Evolutionary conservation across 2,329 filamentous ascomycete genomes (phyloP).

Genomic region (Neofusicoccum kwambonambiense): DNA sequence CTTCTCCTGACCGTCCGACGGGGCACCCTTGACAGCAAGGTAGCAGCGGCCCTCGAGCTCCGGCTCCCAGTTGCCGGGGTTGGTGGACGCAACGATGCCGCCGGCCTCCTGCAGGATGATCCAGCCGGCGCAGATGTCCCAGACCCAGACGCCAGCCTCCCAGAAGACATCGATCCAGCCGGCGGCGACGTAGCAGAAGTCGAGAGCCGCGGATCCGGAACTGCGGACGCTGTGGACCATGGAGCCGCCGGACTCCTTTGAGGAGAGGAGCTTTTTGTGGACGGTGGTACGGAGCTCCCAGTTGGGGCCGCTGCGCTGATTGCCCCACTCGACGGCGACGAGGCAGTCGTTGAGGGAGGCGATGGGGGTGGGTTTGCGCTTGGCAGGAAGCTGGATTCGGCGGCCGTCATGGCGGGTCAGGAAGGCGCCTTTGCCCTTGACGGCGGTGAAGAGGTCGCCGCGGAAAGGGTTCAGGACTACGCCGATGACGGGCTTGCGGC

Average conservation of each 20-base stretch:
- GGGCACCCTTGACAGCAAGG: conserved; percentile 33
- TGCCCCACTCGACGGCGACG: conserved; percentile 38
- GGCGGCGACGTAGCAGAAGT: conserved; percentile 40
- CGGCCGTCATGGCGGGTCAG: conserved; percentile 26
- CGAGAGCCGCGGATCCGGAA: conserved; percentile 36
- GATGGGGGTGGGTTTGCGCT: conserved; percentile 29
- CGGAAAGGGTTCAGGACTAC: conserved; percentile 38
- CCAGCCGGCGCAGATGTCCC: conserved; percentile 41
- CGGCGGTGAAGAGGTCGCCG: conserved; percentile 34
- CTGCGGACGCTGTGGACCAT: conserved; percentile 36
- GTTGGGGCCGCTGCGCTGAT: conserved; percentile 36
- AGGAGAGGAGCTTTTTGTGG: conserved; percentile 30
- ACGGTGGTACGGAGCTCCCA: conserved; percentile 35
- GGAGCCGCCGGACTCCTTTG: conserved; percentile 29
- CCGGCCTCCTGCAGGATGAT: conserved; percentile 39
- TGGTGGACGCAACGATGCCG: conserved; percentile 35
- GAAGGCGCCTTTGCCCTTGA: conserved; percentile 34
- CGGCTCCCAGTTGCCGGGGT: conserved; percentile 37
- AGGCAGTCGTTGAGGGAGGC: conserved; percentile 32
- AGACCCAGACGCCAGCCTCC: conserved; percentile 38
- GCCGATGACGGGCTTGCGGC: conserved; percentile 34
- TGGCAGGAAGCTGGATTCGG: conserved; percentile 29
- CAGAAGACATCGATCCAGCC: conserved; percentile 37
- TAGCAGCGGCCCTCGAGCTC: conserved; percentile 35
- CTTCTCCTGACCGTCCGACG: conserved; percentile 29